A percentile compares a stretch with the other conserved stretches of the same genome.
phyloP scores from a whole-genome alignment of 2,329 filamentous ascomycete genomes.

The Aspergillus ruber region DNA sequence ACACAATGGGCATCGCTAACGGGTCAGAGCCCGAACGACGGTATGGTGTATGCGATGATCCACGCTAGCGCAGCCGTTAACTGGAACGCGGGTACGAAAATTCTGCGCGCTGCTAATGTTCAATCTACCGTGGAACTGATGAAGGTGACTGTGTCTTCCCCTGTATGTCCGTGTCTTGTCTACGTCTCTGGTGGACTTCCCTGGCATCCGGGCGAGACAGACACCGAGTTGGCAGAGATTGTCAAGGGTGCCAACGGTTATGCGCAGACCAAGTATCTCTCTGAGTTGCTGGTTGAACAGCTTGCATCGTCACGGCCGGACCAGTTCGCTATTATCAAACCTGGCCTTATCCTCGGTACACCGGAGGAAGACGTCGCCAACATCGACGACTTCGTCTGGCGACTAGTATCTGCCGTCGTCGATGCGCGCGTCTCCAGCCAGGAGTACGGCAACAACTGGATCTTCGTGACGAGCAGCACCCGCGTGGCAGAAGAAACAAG shows the following conservation, averaged over 20 bases:
- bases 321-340: conserved; percentile 10
- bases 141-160: no score
- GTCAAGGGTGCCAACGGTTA: conserved; percentile 4
- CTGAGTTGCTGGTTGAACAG: conserved; percentile 6
- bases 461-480: conserved; percentile 7
- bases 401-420: conserved; percentile 7
- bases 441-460: conserved; percentile 6
- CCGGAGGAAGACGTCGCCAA: conserved; percentile 10
- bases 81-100: conserved; percentile 3
- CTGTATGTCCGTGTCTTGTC: no score
- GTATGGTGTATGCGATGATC: conserved; percentile 6
- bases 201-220: no score
- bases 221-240: conserved; percentile 8
- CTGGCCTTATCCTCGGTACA: conserved; percentile 11
- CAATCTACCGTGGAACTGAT: no score
- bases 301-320: neutral
- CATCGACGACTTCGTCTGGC: conserved; percentile 12
- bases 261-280: conserved; percentile 8
- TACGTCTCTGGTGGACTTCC: no score
- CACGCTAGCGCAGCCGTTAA: conserved; percentile 6
- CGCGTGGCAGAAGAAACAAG: conserved; percentile 8
- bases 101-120: conserved; percentile 5
- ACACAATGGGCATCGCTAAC: no score
- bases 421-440: conserved; percentile 4
- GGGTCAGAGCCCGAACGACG: conserved; percentile 5